These are phyloP conservation scores for Suillus americanus DNA, from an alignment of 768 basidiomycete species.

Conservation along the genomic window DNA sequence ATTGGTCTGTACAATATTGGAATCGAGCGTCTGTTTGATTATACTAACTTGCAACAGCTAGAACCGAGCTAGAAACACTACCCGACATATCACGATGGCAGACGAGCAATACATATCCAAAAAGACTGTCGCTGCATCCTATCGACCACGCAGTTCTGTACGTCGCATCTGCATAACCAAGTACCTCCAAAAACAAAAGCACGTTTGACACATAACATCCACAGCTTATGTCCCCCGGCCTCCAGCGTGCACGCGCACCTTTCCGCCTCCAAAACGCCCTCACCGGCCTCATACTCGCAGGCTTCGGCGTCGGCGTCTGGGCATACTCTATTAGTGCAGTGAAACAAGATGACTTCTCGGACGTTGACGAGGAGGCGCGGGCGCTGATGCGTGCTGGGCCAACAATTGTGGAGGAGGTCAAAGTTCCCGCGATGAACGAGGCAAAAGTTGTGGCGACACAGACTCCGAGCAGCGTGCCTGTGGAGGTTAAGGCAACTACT, in stretches of 20 bases:
- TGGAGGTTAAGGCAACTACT: neutral
- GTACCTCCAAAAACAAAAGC: neutral
- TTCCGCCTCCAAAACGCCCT: slow-evolving; percentile 78
- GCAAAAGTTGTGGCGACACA: slow-evolving; percentile 18
- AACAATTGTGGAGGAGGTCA: slow-evolving; percentile 29
- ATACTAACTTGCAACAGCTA: neutral
- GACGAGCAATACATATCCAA: slow-evolving; percentile 34
- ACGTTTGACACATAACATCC: slow-evolving; percentile 4
- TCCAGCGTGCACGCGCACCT: slow-evolving; percentile 84
- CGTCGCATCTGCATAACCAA: slow-evolving; percentile 4
- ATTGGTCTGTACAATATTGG: neutral
- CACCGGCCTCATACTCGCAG: slow-evolving; percentile 68
- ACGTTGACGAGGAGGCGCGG: slow-evolving; percentile 76
- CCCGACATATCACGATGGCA: slow-evolving; percentile 27
- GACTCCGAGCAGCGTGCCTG: neutral
- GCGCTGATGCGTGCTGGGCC: slow-evolving; percentile 42
- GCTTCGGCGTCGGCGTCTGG: slow-evolving; percentile 83
- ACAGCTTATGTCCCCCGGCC: slow-evolving; percentile 84
- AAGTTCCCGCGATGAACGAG: slow-evolving; percentile 23
- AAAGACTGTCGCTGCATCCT: slow-evolving; percentile 35
- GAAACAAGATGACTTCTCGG: slow-evolving; percentile 90
- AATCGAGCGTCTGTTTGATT: neutral
- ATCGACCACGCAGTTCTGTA: slow-evolving; percentile 40
- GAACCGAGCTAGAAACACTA: neutral
- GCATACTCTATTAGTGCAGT: slow-evolving; percentile 93